phyloP scores from a whole-genome alignment of 2,329 filamentous ascomycete genomes.

The Aspergillus sp. region DNA sequence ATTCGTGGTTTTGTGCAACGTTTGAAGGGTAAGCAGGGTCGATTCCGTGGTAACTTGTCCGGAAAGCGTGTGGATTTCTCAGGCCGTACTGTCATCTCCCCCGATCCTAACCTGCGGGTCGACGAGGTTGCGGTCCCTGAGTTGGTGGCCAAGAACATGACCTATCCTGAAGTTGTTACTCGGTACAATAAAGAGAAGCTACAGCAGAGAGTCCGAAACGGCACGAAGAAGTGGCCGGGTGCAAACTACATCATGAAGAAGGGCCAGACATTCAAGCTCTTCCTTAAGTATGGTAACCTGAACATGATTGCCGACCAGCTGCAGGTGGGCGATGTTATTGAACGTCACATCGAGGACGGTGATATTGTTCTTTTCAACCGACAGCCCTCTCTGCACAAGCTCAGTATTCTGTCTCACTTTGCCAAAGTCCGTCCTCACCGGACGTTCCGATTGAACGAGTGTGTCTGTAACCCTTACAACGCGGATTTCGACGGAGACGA shows the following conservation, averaged over 20 bases:
- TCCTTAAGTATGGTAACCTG: constrained; percentile 73
- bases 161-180: constrained; percentile 87
- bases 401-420: constrained; percentile 95
- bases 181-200: constrained; percentile 84
- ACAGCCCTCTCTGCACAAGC: constrained; percentile 94
- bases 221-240: constrained; percentile 78
- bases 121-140: constrained; percentile 91
- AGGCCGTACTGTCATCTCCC: constrained; percentile 94
- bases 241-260: constrained; percentile 80
- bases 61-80: constrained; percentile 99
- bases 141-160: constrained; percentile 92
- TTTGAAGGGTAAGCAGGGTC: constrained; percentile 94
- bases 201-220: constrained; percentile 70
- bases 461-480: constrained; percentile 97
- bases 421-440: constrained; percentile 92
- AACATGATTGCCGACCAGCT: constrained; percentile 72
- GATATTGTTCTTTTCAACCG: constrained; percentile 98
- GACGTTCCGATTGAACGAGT: constrained; percentile 96
- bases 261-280: constrained; percentile 68
- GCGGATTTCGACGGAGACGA: constrained; percentile 99
- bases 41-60: constrained; percentile 93
- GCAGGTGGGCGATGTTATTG: constrained; percentile 81
- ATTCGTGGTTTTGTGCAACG: constrained; percentile 94
- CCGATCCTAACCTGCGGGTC: constrained; percentile 89
- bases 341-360: constrained; percentile 90